Percentiles rank a stretch among this genome's conserved stretches.
phyloP scores from a whole-genome alignment of 75 land plant species.

The Chamaecyparis obtusa region DNA sequence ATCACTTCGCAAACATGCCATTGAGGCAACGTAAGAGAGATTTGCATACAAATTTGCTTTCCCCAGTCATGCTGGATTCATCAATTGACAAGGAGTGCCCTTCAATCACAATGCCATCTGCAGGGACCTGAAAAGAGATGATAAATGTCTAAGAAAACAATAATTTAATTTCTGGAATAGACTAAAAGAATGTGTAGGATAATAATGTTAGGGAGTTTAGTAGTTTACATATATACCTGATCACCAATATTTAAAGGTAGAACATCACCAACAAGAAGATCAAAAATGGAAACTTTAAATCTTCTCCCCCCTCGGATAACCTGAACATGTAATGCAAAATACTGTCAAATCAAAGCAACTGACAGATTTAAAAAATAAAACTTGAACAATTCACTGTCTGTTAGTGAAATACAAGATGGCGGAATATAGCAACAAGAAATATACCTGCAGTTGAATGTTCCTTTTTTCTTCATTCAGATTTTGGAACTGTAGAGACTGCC shows the following conservation, averaged over 20 bases:
- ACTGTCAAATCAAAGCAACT: slow-evolving; percentile 1
- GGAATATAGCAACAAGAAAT: not conserved
- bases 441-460: slow-evolving; percentile 73
- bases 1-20: slow-evolving; percentile 4
- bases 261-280: slow-evolving; percentile 83
- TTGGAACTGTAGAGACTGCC: slow-evolving; percentile 78
- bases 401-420: not conserved
- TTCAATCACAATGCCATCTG: slow-evolving; percentile 70
- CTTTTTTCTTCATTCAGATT: slow-evolving; percentile 73
- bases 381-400: not conserved
- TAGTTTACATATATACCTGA: slow-evolving; percentile 44
- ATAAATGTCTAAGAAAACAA: not conserved
- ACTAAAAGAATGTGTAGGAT: not conserved
- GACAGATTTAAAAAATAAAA: not conserved
- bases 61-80: slow-evolving; percentile 93
- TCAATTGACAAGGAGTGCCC: slow-evolving; percentile 75
- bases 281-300: slow-evolving; percentile 61
- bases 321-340: slow-evolving; percentile 17
- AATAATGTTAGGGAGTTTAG: not conserved
- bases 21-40: not conserved
- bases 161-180: not conserved
- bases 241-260: slow-evolving; percentile 83
- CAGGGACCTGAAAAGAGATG: slow-evolving; percentile 54
- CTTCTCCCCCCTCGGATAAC: slow-evolving; percentile 79
- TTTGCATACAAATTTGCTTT: slow-evolving; percentile 57